A percentile compares a stretch with the other conserved stretches of the same genome.
Conservation (phyloP, 1,284 basidiomycete genomes). For the Ustilago crameri region DNA sequence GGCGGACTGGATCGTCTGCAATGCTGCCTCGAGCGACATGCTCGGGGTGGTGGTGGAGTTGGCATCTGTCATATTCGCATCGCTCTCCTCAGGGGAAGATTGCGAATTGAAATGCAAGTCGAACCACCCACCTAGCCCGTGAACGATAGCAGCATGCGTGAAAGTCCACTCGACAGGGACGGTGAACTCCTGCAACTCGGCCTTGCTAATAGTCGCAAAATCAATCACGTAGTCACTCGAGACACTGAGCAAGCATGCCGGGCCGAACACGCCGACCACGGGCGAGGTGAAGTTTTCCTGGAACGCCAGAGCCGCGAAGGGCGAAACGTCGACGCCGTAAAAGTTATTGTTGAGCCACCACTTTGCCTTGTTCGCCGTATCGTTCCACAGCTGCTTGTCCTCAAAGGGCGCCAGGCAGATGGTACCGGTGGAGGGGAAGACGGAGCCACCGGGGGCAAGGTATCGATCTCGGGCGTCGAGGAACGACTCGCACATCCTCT, state of each 20-base stretch:
- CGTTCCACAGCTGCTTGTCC: conserved; percentile 71
- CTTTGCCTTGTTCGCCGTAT: conserved; percentile 70
- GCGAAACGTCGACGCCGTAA: conserved; percentile 64
- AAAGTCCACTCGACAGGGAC: conserved; percentile 59
- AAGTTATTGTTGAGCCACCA: conserved; percentile 59
- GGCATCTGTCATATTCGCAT: conserved; percentile 26
- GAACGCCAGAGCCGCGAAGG: conserved; percentile 55
- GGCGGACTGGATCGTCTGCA: conserved; percentile 19
- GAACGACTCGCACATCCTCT: conserved; percentile 72
- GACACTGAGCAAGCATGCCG: conserved; percentile 53
- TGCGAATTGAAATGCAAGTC: conserved; percentile 61
- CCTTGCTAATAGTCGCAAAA: conserved; percentile 53
- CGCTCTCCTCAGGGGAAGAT: conserved; percentile 16
- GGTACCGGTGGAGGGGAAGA: conserved; percentile 70
- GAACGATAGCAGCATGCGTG: conserved; percentile 49
- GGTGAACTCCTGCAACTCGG: conserved; percentile 55
- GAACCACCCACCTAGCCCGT: conserved; percentile 65
- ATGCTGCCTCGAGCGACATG: conserved; percentile 20
- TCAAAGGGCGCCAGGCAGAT: conserved; percentile 71
- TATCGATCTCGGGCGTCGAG: conserved; percentile 70
- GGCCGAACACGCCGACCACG: conserved; percentile 61
- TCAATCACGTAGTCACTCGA: conserved; percentile 59
- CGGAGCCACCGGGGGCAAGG: conserved; percentile 70
- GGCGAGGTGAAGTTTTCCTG: conserved; percentile 59
- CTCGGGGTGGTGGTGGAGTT: neutral